Evolutionary conservation across 352 stramenopile genomes (phyloP).

Genomic region (Phytophthora pluvialis): DNA sequence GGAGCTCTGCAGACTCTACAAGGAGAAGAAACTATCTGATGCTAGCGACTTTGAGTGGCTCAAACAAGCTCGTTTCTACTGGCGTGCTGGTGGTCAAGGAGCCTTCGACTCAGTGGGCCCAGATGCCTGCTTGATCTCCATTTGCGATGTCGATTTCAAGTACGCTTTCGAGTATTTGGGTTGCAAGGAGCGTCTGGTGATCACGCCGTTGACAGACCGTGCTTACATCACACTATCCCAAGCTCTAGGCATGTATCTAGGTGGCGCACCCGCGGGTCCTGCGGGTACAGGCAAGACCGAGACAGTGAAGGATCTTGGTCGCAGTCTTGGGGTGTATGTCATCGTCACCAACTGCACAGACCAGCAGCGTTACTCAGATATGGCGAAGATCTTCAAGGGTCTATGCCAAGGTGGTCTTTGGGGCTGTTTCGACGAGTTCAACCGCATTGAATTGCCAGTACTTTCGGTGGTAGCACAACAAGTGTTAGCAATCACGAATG

Average conservation of each 20-base stretch:
- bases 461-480: constrained; percentile 94
- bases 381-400: constrained; percentile 94
- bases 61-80: constrained; percentile 86
- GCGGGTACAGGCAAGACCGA: constrained; percentile 94
- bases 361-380: constrained; percentile 91
- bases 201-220: constrained; percentile 91
- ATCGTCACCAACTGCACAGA: constrained; percentile 95
- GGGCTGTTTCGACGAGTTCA: constrained; percentile 95
- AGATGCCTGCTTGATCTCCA: constrained; percentile 94
- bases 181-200: constrained; percentile 90
- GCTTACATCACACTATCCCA: constrained; percentile 93
- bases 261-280: constrained; percentile 83
- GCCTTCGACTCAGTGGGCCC: constrained; percentile 88
- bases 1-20: constrained; percentile 73
- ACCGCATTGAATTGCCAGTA: constrained; percentile 93
- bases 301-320: constrained; percentile 91
- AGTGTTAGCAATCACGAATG: constrained; percentile 87
- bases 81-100: constrained; percentile 46
- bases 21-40: constrained; percentile 81
- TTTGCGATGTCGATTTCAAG: constrained; percentile 92
- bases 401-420: constrained; percentile 92
- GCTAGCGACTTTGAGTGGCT: constrained; percentile 87
- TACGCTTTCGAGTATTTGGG: constrained; percentile 95
- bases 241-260: constrained; percentile 89
- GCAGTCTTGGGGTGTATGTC: constrained; percentile 90